Conservation (phyloP, 345 rosid genomes). For the Aurinia saxatilis region DNA sequence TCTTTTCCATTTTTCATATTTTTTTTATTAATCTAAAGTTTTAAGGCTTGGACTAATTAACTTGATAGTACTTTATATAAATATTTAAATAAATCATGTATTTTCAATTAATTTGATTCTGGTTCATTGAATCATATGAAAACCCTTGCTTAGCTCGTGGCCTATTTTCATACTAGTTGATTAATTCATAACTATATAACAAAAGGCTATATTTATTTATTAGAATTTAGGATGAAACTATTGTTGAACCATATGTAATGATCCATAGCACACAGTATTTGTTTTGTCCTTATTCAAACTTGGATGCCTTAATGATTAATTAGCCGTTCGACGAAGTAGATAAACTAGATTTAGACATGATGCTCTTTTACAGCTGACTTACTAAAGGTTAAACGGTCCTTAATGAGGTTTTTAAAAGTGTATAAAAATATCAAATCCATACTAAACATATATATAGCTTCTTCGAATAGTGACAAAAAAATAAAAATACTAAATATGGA, state of each 20-base stretch:
- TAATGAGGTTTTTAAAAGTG: no score
- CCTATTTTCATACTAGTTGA: background rate
- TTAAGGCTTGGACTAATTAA: background rate
- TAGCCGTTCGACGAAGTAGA: no score
- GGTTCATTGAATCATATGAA: background rate
- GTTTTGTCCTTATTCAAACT: background rate
- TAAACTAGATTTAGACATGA: no score
- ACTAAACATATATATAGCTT: no score
- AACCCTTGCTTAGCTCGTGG: background rate
- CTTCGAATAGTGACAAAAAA: no score
- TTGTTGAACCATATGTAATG: background rate
- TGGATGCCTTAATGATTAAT: background rate
- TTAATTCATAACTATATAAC: background rate
- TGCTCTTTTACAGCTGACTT: background rate
- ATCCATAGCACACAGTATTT: background rate
- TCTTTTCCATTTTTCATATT: background rate
- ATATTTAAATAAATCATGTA: background rate
- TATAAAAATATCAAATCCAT: no score
- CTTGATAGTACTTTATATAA: background rate
- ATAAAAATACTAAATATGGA: no score
- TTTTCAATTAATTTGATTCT: background rate
- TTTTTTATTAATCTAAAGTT: background rate
- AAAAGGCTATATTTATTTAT: background rate
- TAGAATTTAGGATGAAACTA: background rate
- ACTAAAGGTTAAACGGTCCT: background rate